Evolutionary conservation across 2,329 filamentous ascomycete species (phyloP).

Genomic region (Juglanconis sp.): DNA sequence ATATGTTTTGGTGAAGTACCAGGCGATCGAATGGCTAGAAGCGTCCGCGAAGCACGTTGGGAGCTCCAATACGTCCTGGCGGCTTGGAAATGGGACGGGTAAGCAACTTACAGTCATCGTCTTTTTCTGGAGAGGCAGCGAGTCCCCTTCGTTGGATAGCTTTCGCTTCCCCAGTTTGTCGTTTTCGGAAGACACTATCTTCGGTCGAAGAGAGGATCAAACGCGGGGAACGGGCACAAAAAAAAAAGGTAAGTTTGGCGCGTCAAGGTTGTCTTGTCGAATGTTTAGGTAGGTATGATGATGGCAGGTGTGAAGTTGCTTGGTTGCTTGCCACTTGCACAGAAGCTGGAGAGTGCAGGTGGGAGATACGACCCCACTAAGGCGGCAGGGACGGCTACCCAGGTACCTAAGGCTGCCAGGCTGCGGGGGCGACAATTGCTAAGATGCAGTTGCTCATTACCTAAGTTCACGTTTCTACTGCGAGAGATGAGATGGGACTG

Average conservation of each 20-base stretch:
- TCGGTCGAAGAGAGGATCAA: neutral
- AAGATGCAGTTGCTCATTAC: neutral
- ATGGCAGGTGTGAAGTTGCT: slow-evolving; percentile 3
- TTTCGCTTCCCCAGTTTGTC: slow-evolving; percentile 67
- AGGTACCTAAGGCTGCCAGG: neutral
- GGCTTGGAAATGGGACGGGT: neutral
- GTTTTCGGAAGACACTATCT: slow-evolving; percentile 17
- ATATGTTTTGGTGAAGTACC: neutral
- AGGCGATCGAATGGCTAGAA: neutral
- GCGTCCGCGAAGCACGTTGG: neutral
- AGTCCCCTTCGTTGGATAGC: slow-evolving; percentile 56
- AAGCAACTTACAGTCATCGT: slow-evolving; percentile 56
- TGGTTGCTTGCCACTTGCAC: neutral
- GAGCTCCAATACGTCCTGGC: neutral
- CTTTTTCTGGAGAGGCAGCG: slow-evolving; percentile 55
- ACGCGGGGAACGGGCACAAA: neutral
- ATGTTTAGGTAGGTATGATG: neutral
- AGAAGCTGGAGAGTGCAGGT: neutral
- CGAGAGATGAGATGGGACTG: too few species aligned
- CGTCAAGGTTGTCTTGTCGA: too few species aligned
- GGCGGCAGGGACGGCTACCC: neutral
- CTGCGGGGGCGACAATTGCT: too few species aligned
- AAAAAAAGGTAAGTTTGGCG: neutral
- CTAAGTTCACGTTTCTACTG: too few species aligned
- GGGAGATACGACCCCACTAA: slow-evolving; percentile 12